Base-by-base conservation (phyloP, 2,329 filamentous ascomycete species). In the Nemania serpens region DNA sequence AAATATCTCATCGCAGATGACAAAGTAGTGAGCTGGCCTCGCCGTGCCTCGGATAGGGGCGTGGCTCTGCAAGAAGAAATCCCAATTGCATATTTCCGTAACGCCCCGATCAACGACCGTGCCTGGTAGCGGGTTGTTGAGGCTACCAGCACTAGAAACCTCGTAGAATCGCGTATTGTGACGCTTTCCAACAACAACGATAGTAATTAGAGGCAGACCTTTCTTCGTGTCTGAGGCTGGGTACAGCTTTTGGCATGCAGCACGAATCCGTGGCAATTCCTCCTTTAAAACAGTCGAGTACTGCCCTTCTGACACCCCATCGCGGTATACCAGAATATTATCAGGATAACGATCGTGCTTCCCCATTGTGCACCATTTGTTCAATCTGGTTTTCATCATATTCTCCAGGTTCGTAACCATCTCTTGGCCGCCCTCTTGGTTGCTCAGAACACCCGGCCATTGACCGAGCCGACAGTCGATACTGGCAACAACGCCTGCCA, bases 221-320 rank as follows among this genome's bases (percentile, higher is more conserved):
- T 77, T 74, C 50, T 82, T 81, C 10, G 81, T 83, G 0, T 75
- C 69, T 1, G 74, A 60, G 0, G 78, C 74, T 0, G 83, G 79
- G 69, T 91, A 91, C 0, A 81, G 56, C 34, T 79, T 73, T 1
- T 76, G 66, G 71, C 88, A 91, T 0, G 88, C 88, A 2, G 76
- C 73, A 4, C 82, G 75, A 17, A 89, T 80, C 1, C 74, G 71
- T 0, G 81, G 80, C 7, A 90, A 77, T 73, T 93, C 90, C 1
- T 81, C 49, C 0, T 83, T 71, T 1, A 90, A 70, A 1, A 91
- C 84, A 0, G 75, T 70, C 1, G 81, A 68, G 74, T 90, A 91
- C 66, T 93, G 88, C 0, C 88, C 86, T 66, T 93, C 90, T 0
- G 88, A 91, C 1, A 93, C 89, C 20, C 90, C 90, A 70, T 93